Evolutionary conservation across 2,329 filamentous ascomycete genomes (phyloP).

Genomic region (Acephala macrosclerotiorum): DNA sequence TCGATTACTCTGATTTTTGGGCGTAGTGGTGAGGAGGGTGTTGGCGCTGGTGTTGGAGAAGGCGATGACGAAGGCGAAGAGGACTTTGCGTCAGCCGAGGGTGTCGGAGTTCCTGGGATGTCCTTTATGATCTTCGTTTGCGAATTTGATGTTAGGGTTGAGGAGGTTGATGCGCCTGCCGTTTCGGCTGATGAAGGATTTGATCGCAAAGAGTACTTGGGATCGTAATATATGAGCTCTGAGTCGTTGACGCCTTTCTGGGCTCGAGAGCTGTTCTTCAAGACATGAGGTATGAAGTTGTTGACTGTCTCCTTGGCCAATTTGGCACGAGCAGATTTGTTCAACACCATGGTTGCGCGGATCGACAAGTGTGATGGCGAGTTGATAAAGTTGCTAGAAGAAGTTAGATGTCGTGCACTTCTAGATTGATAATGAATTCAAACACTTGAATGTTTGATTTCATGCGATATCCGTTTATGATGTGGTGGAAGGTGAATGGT

Average conservation of each 20-base stretch:
- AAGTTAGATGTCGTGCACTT: not conserved
- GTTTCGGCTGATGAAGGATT: not conserved
- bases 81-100: not conserved
- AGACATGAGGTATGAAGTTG: slow-evolving; percentile 31
- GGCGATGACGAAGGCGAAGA: not conserved
- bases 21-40: slow-evolving; percentile 20
- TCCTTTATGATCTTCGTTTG: not conserved
- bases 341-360: slow-evolving; percentile 19
- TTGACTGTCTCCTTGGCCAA: slow-evolving; percentile 38
- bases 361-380: not conserved
- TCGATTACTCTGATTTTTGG: slow-evolving; percentile 58
- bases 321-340: slow-evolving; percentile 32
- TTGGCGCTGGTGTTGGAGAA: not conserved
- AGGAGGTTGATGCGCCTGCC: not conserved
- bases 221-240: slow-evolving; percentile 30
- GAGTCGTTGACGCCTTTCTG: slow-evolving; percentile 25
- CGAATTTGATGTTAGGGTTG: not conserved
- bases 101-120: not conserved
- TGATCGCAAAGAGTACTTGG: slow-evolving; percentile 7
- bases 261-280: slow-evolving; percentile 29
- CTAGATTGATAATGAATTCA: no score
- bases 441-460: no score
- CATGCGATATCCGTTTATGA: no score
- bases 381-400: not conserved
- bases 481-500: slow-evolving; percentile 25